A percentile compares a stretch with the other conserved stretches of the same genome.
These are phyloP conservation scores for Eimeria necatrix DNA, from an alignment of 169 alveolate genomes.

Conservation along the genomic window DNA sequence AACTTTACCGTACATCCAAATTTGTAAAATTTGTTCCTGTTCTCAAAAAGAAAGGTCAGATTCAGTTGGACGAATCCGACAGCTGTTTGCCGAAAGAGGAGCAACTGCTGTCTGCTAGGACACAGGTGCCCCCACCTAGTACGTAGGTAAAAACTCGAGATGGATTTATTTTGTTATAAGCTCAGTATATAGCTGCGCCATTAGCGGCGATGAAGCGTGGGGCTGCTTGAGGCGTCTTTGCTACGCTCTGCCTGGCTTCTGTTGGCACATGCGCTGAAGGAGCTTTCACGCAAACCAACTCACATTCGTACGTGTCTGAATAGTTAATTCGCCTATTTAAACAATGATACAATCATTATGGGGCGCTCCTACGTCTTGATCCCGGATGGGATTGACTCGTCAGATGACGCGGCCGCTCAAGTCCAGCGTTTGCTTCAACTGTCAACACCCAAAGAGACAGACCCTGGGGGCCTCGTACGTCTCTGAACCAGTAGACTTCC, in stretches of 20 bases:
- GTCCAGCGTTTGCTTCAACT: constrained; percentile 74
- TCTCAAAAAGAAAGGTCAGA: no score
- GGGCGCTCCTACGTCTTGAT: constrained; percentile 69
- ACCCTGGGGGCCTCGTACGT: constrained; percentile 72
- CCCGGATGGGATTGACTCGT: constrained; percentile 76
- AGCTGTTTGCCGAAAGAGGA: no score
- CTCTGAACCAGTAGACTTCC: background rate
- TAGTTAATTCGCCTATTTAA: constrained; percentile 19
- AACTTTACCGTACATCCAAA: no score
- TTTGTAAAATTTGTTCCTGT: no score
- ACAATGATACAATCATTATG: constrained; percentile 47
- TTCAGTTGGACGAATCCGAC: no score
- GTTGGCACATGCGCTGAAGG: constrained; percentile 61
- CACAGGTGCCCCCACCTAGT: no score
- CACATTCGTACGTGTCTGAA: background rate
- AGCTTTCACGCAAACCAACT: constrained; percentile 20
- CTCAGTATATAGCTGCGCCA: background rate
- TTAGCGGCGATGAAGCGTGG: background rate
- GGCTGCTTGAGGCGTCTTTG: constrained; percentile 9
- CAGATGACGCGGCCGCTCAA: constrained; percentile 69
- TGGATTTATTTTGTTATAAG: no score
- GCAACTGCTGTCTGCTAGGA: no score
- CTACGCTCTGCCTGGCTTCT: constrained; percentile 52
- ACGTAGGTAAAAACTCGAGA: no score
- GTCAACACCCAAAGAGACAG: constrained; percentile 72